Conservation (phyloP, 441 rosid genomes). For the Croton setiger region DNA sequence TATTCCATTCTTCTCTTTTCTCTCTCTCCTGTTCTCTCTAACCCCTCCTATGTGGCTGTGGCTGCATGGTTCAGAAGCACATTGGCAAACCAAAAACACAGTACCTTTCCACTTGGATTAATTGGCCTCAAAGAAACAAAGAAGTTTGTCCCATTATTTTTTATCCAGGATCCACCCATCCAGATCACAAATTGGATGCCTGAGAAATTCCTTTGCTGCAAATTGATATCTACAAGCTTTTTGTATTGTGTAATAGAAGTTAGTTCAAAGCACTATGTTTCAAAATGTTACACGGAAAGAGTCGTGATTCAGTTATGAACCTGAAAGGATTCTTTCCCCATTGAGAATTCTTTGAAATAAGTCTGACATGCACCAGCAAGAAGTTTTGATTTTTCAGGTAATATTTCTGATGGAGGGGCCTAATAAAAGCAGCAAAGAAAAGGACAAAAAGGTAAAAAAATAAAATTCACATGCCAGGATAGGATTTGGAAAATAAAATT, state of each 20-base stretch:
- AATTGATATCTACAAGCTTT: constrained; percentile 50
- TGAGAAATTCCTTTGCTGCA: constrained; percentile 45
- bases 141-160: constrained; percentile 54
- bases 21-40: not conserved
- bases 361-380: constrained; percentile 64
- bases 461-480: constrained; percentile 1
- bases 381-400: constrained; percentile 58
- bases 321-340: constrained; percentile 49
- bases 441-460: not conserved
- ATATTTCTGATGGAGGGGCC: constrained; percentile 55
- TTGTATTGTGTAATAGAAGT: not conserved
- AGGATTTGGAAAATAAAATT: not conserved
- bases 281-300: not conserved
- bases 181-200: constrained; percentile 65
- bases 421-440: constrained; percentile 24
- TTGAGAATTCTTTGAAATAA: constrained; percentile 41
- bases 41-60: not conserved
- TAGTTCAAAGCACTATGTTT: constrained; percentile 4
- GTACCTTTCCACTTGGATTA: constrained; percentile 41
- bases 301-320: constrained; percentile 23
- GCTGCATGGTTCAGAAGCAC: not conserved
- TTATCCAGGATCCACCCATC: constrained; percentile 58
- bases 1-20: not conserved
- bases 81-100: not conserved
- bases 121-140: constrained; percentile 32